Evolutionary conservation across 768 basidiomycete species (phyloP), one percentile per base, ranked within the genome.

Genomic region (Suillus paluster): DNA sequence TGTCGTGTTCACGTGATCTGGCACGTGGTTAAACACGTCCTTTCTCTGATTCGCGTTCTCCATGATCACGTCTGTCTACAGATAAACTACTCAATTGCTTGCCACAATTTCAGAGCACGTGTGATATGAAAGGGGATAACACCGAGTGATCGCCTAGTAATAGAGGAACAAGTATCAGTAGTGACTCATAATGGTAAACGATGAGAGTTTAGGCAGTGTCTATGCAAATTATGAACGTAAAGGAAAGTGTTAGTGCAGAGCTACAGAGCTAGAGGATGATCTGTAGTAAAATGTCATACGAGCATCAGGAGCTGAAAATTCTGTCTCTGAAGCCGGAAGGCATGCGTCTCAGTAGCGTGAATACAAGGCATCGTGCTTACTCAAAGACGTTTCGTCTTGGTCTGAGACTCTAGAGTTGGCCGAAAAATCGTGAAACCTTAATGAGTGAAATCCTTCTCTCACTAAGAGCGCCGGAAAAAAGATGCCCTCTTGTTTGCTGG

Each of bases 21-120:
- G 25, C 54, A 55, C 23, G 54, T 55, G 54, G 6, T 55, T 23
- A 36, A 53, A 25, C 53, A 30, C 53, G 53, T 36, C 34, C 19
- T 42, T n/a, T 4, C 41, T 19, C 17, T 33, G 9, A 50, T 10
- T 17, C 12, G 38, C 38, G 38, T 38, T 38, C 38, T 38, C 38
- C 14, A 15, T 48, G 14, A 25, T 3, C 2, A 45, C 21, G 46
- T 25, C 3, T 30, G 15, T 30, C 9, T 30, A 27, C 48, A 19
- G 19, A 50, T 19, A 30, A n/a, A 30, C 10, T 50, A n/a, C 17
- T 30, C 10, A 6, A 9, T 12, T 12, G 27, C 49, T 19, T 27
- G 9, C 19, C 27, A 19, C 10, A 25, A 48, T 23, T 30, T 30
- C 30, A 30, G 6, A 30, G 30, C n/a, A n/a, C n/a, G n/a, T n/a